These are phyloP conservation scores for Salix koriyanagi DNA, from an alignment of 345 rosid genomes.

Conservation along the genomic window DNA sequence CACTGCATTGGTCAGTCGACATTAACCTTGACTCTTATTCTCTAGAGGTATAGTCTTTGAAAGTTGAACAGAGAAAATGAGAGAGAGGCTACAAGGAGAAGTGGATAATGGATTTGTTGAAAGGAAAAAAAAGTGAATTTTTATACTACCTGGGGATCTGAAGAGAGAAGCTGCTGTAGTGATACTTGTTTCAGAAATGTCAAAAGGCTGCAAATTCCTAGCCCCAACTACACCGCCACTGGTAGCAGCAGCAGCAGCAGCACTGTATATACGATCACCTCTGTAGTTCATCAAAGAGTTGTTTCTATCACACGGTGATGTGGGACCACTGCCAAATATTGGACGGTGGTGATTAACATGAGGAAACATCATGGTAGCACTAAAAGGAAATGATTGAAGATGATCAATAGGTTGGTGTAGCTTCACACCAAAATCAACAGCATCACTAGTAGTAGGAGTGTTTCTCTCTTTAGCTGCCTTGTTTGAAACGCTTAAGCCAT, in stretches of 20 bases:
- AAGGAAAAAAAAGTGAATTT: too few species aligned
- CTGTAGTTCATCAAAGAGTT: not conserved
- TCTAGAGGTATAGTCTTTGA: not conserved
- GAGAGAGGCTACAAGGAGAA: not conserved
- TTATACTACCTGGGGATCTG: slow-evolving; percentile 36
- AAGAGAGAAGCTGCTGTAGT: slow-evolving; percentile 12
- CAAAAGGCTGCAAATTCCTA: slow-evolving; percentile 32
- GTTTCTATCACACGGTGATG: slow-evolving; percentile 7
- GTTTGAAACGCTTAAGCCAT: slow-evolving; percentile 38
- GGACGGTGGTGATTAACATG: slow-evolving; percentile 34
- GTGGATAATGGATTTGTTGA: not conserved
- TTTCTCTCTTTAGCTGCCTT: slow-evolving; percentile 26
- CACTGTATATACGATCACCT: not conserved
- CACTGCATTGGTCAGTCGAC: not conserved
- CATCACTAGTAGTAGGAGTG: slow-evolving; percentile 5
- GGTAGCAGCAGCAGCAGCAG: slow-evolving; percentile 5
- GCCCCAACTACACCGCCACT: slow-evolving; percentile 7
- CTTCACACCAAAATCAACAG: slow-evolving; percentile 23
- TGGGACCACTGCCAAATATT: slow-evolving; percentile 25
- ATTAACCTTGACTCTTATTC: not conserved
- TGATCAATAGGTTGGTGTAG: slow-evolving; percentile 8
- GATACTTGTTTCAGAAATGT: slow-evolving; percentile 4
- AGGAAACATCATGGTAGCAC: slow-evolving; percentile 27
- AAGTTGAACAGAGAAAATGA: not conserved
- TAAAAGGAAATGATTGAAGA: slow-evolving; percentile 19